Percentiles rank a stretch among this genome's conserved stretches.
Evolutionary conservation across 2,329 filamentous ascomycete genomes (phyloP).

Genomic region (Teratosphaeria gauchensis): DNA sequence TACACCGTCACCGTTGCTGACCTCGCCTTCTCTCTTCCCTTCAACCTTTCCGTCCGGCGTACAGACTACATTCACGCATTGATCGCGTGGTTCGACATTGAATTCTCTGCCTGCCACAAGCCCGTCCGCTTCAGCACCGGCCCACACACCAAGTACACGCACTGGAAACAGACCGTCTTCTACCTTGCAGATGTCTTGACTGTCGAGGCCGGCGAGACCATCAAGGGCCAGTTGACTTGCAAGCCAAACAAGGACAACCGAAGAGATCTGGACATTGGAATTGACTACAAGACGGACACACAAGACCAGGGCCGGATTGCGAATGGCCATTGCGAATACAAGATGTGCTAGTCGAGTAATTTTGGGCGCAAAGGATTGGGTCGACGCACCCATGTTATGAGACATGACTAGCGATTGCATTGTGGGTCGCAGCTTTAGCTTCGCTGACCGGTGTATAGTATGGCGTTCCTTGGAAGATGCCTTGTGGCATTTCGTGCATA

Average conservation of each 20-base stretch:
- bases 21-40: constrained; percentile 72
- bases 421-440: constrained; percentile 29
- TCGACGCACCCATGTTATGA: not conserved
- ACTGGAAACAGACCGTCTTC: constrained; percentile 99
- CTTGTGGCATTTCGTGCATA: not conserved
- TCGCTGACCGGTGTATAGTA: constrained; percentile 24
- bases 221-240: constrained; percentile 66
- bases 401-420: constrained; percentile 1
- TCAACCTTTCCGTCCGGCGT: constrained; percentile 65
- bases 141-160: constrained; percentile 96
- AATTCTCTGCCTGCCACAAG: constrained; percentile 97
- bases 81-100: constrained; percentile 98
- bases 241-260: constrained; percentile 90
- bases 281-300: constrained; percentile 73
- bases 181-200: constrained; percentile 91
- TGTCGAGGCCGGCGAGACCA: constrained; percentile 74
- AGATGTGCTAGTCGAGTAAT: constrained; percentile 53
- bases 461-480: not conserved
- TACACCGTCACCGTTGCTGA: constrained; percentile 84
- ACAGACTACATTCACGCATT: constrained; percentile 94
- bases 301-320: constrained; percentile 60
- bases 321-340: constrained; percentile 68
- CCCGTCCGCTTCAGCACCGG: constrained; percentile 93
- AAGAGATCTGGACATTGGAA: constrained; percentile 83
- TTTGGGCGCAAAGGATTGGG: not conserved